phyloP scores from a whole-genome alignment of 805 yeast species.

The Torulaspora delbrueckii region DNA sequence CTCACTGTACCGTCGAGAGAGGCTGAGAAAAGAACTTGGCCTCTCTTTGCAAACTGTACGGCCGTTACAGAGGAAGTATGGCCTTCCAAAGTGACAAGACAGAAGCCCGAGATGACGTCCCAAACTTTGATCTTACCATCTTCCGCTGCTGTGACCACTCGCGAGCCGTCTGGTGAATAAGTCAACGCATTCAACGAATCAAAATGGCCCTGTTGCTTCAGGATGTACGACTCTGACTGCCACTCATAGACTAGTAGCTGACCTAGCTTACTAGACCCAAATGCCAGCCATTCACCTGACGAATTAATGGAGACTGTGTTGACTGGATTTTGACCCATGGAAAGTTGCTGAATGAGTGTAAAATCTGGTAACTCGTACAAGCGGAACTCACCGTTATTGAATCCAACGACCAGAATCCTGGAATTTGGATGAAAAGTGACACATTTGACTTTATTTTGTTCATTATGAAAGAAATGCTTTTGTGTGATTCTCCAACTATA shows the following conservation, averaged over 20 bases:
- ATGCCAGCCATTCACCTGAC: slow-evolving; percentile 95
- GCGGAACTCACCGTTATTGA: slow-evolving; percentile 83
- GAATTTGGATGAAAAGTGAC: slow-evolving; percentile 74
- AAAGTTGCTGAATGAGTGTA: slow-evolving; percentile 73
- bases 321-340: slow-evolving; percentile 88
- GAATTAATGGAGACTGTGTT: slow-evolving; percentile 74
- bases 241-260: slow-evolving; percentile 95
- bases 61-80: slow-evolving; percentile 87
- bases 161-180: slow-evolving; percentile 92
- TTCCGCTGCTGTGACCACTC: slow-evolving; percentile 89
- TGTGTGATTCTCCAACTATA: slow-evolving; percentile 79
- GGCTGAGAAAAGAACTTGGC: slow-evolving; percentile 85
- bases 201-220: slow-evolving; percentile 96
- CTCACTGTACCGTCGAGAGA: slow-evolving; percentile 95
- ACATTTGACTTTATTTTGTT: slow-evolving; percentile 62
- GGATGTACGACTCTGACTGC: slow-evolving; percentile 94
- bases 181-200: slow-evolving; percentile 80
- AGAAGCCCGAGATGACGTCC: slow-evolving; percentile 91
- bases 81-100: slow-evolving; percentile 85
- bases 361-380: slow-evolving; percentile 82
- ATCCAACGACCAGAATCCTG: slow-evolving; percentile 80
- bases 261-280: slow-evolving; percentile 88
- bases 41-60: slow-evolving; percentile 79
- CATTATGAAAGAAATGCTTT: slow-evolving; percentile 68
- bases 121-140: slow-evolving; percentile 96